Evolutionary conservation across 2,329 filamentous ascomycete species (phyloP).

Genomic region (Spiromastix sp.): DNA sequence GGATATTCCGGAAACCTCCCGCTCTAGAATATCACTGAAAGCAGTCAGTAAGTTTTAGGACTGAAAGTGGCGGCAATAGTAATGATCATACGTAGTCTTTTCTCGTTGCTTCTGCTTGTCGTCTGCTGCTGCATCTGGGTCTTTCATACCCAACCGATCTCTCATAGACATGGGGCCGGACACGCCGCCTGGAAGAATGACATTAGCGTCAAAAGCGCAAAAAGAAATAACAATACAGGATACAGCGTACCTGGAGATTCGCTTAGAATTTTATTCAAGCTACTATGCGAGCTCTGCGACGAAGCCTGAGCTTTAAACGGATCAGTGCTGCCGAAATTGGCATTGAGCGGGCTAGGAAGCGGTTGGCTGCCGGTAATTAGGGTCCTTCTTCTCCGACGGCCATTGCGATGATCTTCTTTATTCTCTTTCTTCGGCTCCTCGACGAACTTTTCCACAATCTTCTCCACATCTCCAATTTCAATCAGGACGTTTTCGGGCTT

Average conservation of each 20-base stretch:
- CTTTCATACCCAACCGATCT: constrained; percentile 45
- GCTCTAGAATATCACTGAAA: constrained; percentile 72
- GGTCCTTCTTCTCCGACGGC: constrained; percentile 76
- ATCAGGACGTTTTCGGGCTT: constrained; percentile 98
- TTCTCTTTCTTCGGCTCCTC: constrained; percentile 55
- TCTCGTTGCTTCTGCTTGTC: constrained; percentile 69
- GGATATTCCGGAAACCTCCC: constrained; percentile 89
- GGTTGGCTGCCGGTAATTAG: constrained; percentile 96
- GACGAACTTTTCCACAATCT: constrained; percentile 94
- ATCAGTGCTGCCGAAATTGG: constrained; percentile 74
- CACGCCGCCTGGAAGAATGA: too few species aligned
- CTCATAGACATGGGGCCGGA: constrained; percentile 54
- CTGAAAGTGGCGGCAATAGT: too few species aligned
- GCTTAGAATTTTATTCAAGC: constrained; percentile 73
- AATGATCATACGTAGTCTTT: constrained; percentile 92
- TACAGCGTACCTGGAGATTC: constrained; percentile 55
- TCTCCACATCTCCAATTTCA: constrained; percentile 96
- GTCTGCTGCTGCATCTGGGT: constrained; percentile 45
- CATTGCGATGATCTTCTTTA: constrained; percentile 87
- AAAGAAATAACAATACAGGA: too few species aligned
- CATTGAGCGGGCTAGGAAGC: constrained; percentile 85
- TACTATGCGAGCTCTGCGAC: constrained; percentile 57
- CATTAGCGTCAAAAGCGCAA: too few species aligned
- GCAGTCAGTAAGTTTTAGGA: too few species aligned
- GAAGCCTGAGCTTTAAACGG: constrained; percentile 48